Evolutionary conservation across 139 green algal species (phyloP).

Genomic region (Yamagishiella unicocca): DNA sequence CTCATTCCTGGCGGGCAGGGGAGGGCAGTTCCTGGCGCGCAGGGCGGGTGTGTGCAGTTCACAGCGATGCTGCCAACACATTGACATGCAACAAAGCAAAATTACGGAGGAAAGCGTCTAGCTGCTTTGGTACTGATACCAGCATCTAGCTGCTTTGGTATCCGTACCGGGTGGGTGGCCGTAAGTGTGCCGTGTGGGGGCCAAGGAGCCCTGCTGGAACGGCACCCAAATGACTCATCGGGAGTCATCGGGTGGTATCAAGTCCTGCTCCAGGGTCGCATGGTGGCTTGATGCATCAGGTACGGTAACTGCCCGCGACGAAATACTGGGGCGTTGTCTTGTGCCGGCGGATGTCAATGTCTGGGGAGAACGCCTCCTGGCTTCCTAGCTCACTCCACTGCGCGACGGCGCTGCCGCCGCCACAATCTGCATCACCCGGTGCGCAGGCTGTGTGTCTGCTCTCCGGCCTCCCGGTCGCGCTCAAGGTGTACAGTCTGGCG

Average conservation of each 20-base stretch:
- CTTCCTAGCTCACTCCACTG: neutral
- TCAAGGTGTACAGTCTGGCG: slow-evolving; percentile 40
- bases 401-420: neutral
- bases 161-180: too few species aligned
- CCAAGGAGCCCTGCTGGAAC: too few species aligned
- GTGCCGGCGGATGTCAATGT: neutral
- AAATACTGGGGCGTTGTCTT: neutral
- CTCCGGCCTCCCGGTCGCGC: slow-evolving; percentile 1
- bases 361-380: neutral
- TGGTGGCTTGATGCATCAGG: neutral
- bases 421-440: neutral
- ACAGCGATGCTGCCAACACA: too few species aligned
- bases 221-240: too few species aligned
- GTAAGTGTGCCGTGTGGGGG: too few species aligned
- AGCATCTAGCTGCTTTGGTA: too few species aligned
- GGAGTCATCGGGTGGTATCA: too few species aligned
- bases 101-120: too few species aligned
- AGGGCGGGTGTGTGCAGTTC: neutral
- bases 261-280: too few species aligned
- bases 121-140: too few species aligned
- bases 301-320: neutral
- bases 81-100: too few species aligned
- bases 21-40: neutral
- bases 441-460: slow-evolving; percentile 5
- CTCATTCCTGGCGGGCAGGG: neutral